Conservation (phyloP, 2,329 filamentous ascomycete genomes). For the Trichophyton rubrum region DNA sequence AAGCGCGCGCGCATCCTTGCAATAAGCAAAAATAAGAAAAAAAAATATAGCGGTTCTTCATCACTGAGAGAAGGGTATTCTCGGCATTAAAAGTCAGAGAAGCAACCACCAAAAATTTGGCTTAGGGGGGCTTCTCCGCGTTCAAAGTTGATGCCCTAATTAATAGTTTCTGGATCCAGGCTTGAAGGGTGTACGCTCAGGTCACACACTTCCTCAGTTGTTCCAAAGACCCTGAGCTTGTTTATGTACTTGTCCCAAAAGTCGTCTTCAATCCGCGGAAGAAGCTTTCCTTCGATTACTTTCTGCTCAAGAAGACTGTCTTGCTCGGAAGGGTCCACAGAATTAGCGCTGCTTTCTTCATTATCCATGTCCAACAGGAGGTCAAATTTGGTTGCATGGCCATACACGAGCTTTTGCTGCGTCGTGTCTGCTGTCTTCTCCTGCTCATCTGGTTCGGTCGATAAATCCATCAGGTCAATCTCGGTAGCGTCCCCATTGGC, state of each 20-base stretch:
- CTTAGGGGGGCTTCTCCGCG: neutral
- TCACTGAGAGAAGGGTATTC: neutral
- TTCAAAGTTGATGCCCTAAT: neutral
- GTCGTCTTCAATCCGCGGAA: conserved; percentile 39
- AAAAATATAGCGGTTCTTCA: too few relatives aligned
- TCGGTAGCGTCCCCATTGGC: neutral
- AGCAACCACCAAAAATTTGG: neutral
- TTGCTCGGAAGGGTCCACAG: neutral
- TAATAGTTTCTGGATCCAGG: neutral
- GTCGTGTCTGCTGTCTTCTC: neutral
- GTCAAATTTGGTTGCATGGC: conserved; percentile 22
- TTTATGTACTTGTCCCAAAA: conserved; percentile 51
- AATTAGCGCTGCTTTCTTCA: neutral
- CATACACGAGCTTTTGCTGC: conserved; percentile 14
- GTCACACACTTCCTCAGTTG: conserved; percentile 38
- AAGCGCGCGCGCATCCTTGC: neutral
- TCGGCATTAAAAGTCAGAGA: neutral
- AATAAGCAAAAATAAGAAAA: neutral
- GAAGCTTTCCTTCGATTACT: conserved; percentile 29
- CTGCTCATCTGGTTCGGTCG: neutral
- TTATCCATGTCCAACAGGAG: conserved; percentile 15
- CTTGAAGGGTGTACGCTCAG: conserved; percentile 7
- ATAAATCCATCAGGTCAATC: neutral
- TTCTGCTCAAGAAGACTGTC: conserved; percentile 10
- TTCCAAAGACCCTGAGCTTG: conserved; percentile 48